Base-by-base conservation (phyloP, 1,284 basidiomycete genomes). In the Microbotryum silenes-acaulis region DNA sequence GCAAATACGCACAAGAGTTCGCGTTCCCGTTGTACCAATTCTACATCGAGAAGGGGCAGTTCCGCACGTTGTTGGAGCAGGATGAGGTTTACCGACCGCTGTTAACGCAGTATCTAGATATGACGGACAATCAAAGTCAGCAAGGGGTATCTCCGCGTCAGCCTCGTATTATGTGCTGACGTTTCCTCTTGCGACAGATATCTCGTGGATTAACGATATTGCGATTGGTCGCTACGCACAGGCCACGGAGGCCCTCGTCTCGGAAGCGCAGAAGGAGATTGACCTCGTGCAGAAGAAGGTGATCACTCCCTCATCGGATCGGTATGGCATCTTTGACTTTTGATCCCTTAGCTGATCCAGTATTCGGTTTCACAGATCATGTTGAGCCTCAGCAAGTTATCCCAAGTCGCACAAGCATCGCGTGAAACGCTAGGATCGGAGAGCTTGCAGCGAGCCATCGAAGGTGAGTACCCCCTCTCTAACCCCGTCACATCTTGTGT, bases 191-290 rank as follows among this genome's bases (percentile, higher is more conserved):
- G n/a, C 25, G 9, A 52, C 59, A 54, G 61, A 59, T 14, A 56
- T 78, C 42, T 87, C 88, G 0, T 98, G 94, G 96, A 79, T 97
- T 50, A 88, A 97, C 74, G 85, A 96, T 74, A 77, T 97, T 50
- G 85, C 84, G 1, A 84, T 86, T 63, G 79, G 79, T 23, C 79
- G 83, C 46, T 89, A 85, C 73, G 82, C 80, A 9, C 76, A 78
- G 4, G 90, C 91, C 2, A 84, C 86, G 1, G 71, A 75, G 20
- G 81, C 85, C 14, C 78, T 97, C 46, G 76, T 86, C 29, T 70
- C 72, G 20, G 88, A 87, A 64, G 81, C 88, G 6, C 76, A 78
- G 18, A 73, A 75, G 25, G 85, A 84, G 7, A 75, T 75, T 4
- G 82, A 83, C 60, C 77, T 93, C 23, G 81, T 81, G 27, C 71